These are phyloP conservation scores for Chaetothyriales sp. DNA, from an alignment of 2,329 filamentous ascomycete species.

Conservation along the genomic window DNA sequence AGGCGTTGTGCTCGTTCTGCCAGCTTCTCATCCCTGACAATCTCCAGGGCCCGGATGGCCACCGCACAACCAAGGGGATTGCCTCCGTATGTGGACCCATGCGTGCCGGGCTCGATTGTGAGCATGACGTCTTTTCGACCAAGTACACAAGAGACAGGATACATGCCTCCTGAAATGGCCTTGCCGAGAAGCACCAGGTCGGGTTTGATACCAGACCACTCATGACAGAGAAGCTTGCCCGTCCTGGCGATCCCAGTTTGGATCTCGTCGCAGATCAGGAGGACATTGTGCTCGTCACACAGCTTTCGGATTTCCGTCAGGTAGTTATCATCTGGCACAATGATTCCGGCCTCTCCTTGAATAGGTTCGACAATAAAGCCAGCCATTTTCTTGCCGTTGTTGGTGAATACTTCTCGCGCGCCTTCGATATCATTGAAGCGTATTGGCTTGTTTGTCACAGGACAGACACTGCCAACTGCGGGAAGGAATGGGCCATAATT, in stretches of 20 bases:
- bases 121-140: slow-evolving; percentile 85
- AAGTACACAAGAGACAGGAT: slow-evolving; percentile 90
- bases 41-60: slow-evolving; percentile 83
- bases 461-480: slow-evolving; percentile 62
- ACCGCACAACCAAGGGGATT: slow-evolving; percentile 93
- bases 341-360: slow-evolving; percentile 91
- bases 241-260: slow-evolving; percentile 95
- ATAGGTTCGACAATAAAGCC: slow-evolving; percentile 94
- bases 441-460: slow-evolving; percentile 61
- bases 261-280: slow-evolving; percentile 96
- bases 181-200: slow-evolving; percentile 92
- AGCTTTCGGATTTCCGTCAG: slow-evolving; percentile 63
- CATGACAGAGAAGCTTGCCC: slow-evolving; percentile 79
- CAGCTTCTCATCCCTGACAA: slow-evolving; percentile 83
- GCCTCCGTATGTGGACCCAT: slow-evolving; percentile 95
- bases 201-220: slow-evolving; percentile 91
- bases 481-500: slow-evolving; percentile 96
- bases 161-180: slow-evolving; percentile 96
- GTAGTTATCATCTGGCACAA: slow-evolving; percentile 85
- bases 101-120: slow-evolving; percentile 86
- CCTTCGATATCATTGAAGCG: slow-evolving; percentile 75
- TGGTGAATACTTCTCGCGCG: slow-evolving; percentile 62
- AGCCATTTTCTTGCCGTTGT: slow-evolving; percentile 69
- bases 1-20: slow-evolving; percentile 67
- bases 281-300: slow-evolving; percentile 87